phyloP scores from a whole-genome alignment of 352 stramenopile species.

The Thalassiosira hispida region DNA sequence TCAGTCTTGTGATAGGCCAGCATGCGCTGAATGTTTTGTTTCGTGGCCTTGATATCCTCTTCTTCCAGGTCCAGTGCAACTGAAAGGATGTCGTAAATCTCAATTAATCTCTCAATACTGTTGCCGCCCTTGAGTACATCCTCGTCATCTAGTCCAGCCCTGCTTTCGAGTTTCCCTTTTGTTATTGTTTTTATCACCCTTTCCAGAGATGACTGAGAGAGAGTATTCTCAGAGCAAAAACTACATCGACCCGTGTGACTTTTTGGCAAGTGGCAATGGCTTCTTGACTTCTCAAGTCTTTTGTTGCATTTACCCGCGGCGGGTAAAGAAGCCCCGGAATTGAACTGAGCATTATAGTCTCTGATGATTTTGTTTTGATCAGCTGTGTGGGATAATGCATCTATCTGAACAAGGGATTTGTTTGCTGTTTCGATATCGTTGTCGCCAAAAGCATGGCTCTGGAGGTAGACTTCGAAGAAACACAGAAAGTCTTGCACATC shows the following conservation, averaged over 20 bases:
- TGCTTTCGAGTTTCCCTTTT: conserved; percentile 3
- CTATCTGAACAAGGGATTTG: background rate
- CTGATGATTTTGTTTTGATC: background rate
- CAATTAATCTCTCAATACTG: background rate
- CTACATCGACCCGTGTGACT: background rate
- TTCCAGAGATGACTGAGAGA: background rate
- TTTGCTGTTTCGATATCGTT: background rate
- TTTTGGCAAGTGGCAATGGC: background rate
- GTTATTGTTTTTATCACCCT: background rate
- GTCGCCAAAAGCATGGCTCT: background rate
- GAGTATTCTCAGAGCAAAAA: background rate
- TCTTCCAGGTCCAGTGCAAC: background rate
- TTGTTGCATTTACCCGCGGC: background rate
- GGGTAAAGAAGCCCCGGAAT: background rate
- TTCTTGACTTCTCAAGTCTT: background rate
- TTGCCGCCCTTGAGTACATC: conserved; percentile 4
- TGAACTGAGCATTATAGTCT: background rate
- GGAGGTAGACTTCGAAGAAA: background rate
- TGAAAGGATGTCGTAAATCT: conserved; percentile 6
- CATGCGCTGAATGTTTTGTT: background rate
- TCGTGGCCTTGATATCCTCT: conserved; percentile 2
- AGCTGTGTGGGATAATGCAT: background rate
- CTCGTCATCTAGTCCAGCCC: conserved; percentile 19
- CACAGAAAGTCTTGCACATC: background rate
- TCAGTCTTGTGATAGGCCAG: background rate